Base-by-base conservation (phyloP, 2,329 filamentous ascomycete species). In the Ophiostoma fasciatum region DNA sequence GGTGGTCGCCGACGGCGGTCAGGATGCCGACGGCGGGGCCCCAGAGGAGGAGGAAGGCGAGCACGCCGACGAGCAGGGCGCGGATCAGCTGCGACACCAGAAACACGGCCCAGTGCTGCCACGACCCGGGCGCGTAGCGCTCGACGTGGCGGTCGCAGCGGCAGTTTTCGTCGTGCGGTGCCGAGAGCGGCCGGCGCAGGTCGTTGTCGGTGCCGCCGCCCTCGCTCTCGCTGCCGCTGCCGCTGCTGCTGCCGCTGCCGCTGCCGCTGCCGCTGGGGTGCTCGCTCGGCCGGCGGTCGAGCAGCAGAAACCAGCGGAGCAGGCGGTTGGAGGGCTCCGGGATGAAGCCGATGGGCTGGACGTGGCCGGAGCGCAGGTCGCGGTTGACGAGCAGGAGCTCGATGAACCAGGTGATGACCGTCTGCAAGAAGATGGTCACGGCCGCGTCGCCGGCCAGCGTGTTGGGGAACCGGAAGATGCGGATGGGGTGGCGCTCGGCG, bases 351-450 rank as follows among this genome's bases (percentile, higher is more conserved):
- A 69, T 58, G 19, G 67, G 59, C 39, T 62, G 58, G 30, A 71
- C 56, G 8, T 52, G 54, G 23, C 62, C 60, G 23, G 51, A 51
- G 17, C 49, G 53, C 15, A 71, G 50, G 49, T 70, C 64, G 17
- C 53, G 51, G 44, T 60, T 60, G 19, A 71, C 64, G n/a, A 68
- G 48, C 20, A 58, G 39, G 25, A 59, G 51, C 46, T 69, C 63
- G 28, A 66, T 51, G 34, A 66, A 51, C 66, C 66, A 71, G 17
- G 66, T 71, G 31, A 67, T 52, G 42, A 64, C 48, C 43, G 54
- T 60, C 48, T 70, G 66, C 34, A 69, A 35, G 42, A 70, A 53
- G 39, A 67, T 57, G n/a, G 66, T 70, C 28, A 71, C 53, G 26
- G 56, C 60, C 3, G 60, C 60, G 47, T 71, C 67, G 36, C 57